Conservation (phyloP, 1,284 basidiomycete species). For the Moesziomyces globuligerus region DNA sequence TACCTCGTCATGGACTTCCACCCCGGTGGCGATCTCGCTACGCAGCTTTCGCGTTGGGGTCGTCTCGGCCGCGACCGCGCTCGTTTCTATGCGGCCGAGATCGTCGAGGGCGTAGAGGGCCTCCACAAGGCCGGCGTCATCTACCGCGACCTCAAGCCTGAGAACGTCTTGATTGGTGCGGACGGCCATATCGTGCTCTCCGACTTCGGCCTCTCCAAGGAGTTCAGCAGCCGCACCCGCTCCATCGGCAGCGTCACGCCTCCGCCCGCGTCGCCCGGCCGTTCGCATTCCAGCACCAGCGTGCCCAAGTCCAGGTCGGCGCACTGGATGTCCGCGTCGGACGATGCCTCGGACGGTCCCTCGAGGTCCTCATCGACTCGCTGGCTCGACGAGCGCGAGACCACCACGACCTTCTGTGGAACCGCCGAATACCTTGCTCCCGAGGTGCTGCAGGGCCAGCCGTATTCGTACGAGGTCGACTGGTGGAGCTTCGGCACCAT, state of each 20-base stretch:
- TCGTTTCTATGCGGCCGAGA: constrained; percentile 98
- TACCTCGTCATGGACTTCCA: constrained; percentile 76
- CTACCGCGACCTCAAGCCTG: constrained; percentile 98
- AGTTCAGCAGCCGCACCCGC: constrained; percentile 78
- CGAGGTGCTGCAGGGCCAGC: constrained; percentile 95
- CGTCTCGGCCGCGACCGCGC: constrained; percentile 91
- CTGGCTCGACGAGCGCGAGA: constrained; percentile 94
- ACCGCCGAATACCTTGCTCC: constrained; percentile 99
- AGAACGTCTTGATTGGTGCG: constrained; percentile 98
- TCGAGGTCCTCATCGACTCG: constrained; percentile 72
- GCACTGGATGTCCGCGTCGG: constrained; percentile 88
- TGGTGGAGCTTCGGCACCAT: constrained; percentile 99
- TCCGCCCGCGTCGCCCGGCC: constrained; percentile 74
- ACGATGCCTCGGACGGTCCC: constrained; percentile 31
- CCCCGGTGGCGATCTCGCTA: constrained; percentile 97
- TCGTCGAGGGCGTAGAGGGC: constrained; percentile 96
- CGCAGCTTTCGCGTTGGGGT: constrained; percentile 82
- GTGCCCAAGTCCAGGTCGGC: constrained; percentile 81
- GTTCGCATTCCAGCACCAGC: constrained; percentile 51
- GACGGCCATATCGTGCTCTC: constrained; percentile 99
- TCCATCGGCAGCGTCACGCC: constrained; percentile 77
- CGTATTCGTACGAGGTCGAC: constrained; percentile 97
- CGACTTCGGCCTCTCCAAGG: constrained; percentile 95
- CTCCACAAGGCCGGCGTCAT: constrained; percentile 99
- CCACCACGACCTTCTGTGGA: constrained; percentile 98